Conservation (phyloP, 306 rosid genomes). For the Acacia melanoxylon region DNA sequence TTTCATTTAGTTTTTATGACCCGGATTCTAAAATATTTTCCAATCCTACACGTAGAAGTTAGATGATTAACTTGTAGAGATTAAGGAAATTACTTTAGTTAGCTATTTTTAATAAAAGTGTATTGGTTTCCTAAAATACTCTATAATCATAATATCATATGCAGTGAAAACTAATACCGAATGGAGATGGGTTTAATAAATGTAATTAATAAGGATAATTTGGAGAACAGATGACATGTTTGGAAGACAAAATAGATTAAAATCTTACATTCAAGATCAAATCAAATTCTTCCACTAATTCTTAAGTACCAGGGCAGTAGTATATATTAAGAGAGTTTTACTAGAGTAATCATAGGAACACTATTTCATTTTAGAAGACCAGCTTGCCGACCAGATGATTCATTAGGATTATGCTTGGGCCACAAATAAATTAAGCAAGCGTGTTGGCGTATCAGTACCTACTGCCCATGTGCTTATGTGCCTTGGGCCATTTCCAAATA, state of each 20-base stretch:
- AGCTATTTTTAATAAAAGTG: no score
- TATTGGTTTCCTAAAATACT: no score
- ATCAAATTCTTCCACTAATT: background rate
- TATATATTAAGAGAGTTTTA: background rate
- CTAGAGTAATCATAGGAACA: background rate
- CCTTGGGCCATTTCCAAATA: background rate
- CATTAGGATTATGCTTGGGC: background rate
- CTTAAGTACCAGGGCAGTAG: no score
- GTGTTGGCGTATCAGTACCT: background rate
- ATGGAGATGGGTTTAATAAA: no score
- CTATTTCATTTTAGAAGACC: background rate
- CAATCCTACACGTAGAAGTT: background rate
- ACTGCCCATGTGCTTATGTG: slow-evolving; percentile 15
- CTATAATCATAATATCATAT: background rate
- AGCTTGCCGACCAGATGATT: background rate
- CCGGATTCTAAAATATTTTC: background rate
- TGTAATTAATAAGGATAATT: no score
- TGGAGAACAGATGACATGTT: background rate
- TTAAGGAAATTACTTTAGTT: no score
- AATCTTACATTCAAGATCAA: background rate
- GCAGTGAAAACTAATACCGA: background rate
- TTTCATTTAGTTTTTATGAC: background rate
- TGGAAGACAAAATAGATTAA: background rate
- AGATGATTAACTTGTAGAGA: no score
- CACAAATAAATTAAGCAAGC: background rate